Evolutionary conservation across 257 asterid species (phyloP), one percentile per base, ranked within the genome.

Genomic region (Fraxinus pennsylvanica): DNA sequence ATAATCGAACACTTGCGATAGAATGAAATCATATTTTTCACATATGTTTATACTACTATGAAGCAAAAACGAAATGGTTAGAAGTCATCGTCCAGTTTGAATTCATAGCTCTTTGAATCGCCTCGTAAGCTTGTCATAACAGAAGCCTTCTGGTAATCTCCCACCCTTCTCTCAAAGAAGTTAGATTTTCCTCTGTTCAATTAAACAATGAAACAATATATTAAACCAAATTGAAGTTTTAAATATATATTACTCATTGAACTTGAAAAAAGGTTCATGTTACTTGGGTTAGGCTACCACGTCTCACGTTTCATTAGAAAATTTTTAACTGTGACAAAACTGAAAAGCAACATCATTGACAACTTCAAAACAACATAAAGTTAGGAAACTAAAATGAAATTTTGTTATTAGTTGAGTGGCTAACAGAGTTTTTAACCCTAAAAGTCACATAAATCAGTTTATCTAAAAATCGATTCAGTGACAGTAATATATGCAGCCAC

Each of bases 121-220:
- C 85, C 87, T 77, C 74, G 87, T 90, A 91, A 82, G 77, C 85
- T 91, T 67, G 94, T 85, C 93, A 92, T 89, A 72, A 89, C 89
- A 21, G 93, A 92, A 32, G 95, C 96, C 87, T 89, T 91, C 79
- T 92, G 93, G 79, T 91, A 92, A 30, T 91, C 92, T 10, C 93
- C 97, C 52, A 91, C 94, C 80, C 95, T 84, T 81, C 91, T 86
- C 86, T 90, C 95, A 39, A 89, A 91, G 84, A 92, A 91, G 92
- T 91, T 92, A 5, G 94, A 63, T 82, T 92, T 92, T n/a, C 93
- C 96, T 85, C 95, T 91, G 87, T 30, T 32, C 73, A 79, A 76
- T 80, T 21, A 10, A 41, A 30, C 7, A 73, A 45, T 8, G 17
- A 10, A 41, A 30, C 7, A 73, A 45, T 8, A 63, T 74, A n/a